Conservation (phyloP, 2,329 filamentous ascomycete genomes). For the Aureobasidium lini region DNA sequence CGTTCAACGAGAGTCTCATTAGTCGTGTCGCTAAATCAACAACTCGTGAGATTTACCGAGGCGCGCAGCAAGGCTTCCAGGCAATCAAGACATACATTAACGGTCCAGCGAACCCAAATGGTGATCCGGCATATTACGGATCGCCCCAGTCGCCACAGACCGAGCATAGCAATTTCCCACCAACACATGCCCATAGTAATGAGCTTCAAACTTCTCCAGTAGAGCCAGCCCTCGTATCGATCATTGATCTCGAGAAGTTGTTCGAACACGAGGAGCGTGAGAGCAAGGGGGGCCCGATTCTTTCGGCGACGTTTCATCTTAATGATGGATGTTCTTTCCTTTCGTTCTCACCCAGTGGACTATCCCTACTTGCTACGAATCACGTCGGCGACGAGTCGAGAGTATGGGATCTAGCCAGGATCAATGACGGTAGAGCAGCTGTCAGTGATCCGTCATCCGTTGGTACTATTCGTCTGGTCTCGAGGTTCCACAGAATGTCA, state of each 20-base stretch:
- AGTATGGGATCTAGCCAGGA: constrained; percentile 69
- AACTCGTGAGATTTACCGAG: constrained; percentile 68
- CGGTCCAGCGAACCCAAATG: constrained; percentile 13
- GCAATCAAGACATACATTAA: constrained; percentile 80
- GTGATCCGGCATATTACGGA: constrained; percentile 9
- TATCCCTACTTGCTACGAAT: constrained; percentile 70
- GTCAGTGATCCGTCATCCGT: constrained; percentile 28
- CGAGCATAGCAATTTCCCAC: constrained; percentile 49
- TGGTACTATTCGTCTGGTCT: constrained; percentile 44
- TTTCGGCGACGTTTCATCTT: constrained; percentile 62
- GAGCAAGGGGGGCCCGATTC: constrained; percentile 47
- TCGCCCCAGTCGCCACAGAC: constrained; percentile 27
- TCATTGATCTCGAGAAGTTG: constrained; percentile 62
- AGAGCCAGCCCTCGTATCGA: constrained; percentile 67
- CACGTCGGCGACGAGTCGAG: constrained; percentile 77
- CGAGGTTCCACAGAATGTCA: constrained; percentile 84
- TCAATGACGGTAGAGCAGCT: constrained; percentile 36
- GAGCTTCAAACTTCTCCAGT: constrained; percentile 45
- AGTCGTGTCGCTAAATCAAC: constrained; percentile 71
- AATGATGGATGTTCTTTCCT: constrained; percentile 72
- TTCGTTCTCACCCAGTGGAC: constrained; percentile 66
- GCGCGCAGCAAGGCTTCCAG: constrained; percentile 64
- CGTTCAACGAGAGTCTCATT: constrained; percentile 46
- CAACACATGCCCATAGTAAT: constrained; percentile 60
- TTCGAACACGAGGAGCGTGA: constrained; percentile 40